phyloP scores from a whole-genome alignment of 2,329 filamentous ascomycete species.

The Fusarium floridanum region DNA sequence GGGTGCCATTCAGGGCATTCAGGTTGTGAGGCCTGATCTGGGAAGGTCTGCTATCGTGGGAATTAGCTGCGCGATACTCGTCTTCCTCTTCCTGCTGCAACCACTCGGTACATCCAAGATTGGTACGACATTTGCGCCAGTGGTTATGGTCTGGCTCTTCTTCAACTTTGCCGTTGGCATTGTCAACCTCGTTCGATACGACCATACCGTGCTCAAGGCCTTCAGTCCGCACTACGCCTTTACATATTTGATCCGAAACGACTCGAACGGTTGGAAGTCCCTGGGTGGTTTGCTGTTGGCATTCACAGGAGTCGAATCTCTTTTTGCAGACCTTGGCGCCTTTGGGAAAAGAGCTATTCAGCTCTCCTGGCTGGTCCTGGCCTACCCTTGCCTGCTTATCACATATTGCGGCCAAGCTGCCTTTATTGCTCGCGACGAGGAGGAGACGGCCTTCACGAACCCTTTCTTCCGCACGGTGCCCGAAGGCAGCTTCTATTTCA shows the following conservation, averaged over 20 bases:
- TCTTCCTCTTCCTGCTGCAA: conserved; percentile 73
- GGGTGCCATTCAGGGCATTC: conserved; percentile 74
- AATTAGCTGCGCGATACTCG: conserved; percentile 72
- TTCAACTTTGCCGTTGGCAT: conserved; percentile 74
- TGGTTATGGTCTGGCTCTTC: conserved; percentile 75
- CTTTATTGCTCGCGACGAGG: conserved; percentile 73
- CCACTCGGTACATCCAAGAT: conserved; percentile 74
- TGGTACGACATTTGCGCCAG: conserved; percentile 72
- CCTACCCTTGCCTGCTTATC: conserved; percentile 75
- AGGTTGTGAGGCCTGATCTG: conserved; percentile 70
- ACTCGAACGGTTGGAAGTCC: conserved; percentile 71
- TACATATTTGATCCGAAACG: conserved; percentile 70
- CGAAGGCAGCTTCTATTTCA: conserved; percentile 75
- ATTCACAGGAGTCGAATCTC: conserved; percentile 83
- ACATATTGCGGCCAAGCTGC: conserved; percentile 82
- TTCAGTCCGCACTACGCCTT: conserved; percentile 72
- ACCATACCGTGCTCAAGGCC: conserved; percentile 67
- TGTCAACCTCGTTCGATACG: conserved; percentile 68
- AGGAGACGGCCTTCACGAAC: conserved; percentile 60
- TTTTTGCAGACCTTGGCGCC: conserved; percentile 83
- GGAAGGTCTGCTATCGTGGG: conserved; percentile 70
- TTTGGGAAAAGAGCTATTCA: conserved; percentile 79
- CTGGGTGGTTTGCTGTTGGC: conserved; percentile 79
- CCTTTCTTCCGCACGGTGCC: conserved; percentile 81
- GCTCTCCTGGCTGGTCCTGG: conserved; percentile 77